Base-by-base conservation (phyloP, 306 rosid species). In the Cajanus cajan region DNA sequence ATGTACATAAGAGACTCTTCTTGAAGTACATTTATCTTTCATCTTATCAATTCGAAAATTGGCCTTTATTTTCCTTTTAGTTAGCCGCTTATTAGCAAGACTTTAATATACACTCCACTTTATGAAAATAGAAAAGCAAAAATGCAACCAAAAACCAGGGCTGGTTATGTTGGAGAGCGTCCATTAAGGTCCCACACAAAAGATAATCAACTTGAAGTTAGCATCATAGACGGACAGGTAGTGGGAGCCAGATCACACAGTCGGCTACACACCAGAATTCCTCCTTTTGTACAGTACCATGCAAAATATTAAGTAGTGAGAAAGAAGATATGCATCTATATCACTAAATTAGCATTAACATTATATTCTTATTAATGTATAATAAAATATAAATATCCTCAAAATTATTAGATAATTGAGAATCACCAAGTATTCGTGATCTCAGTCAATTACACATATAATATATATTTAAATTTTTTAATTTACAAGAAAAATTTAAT, bases 211-310 rank as follows among this genome's bases (percentile, higher is more conserved):
- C 34, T 75, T 18, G 51, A 43, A 73, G 66, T 22, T 83, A 40
- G 62, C 64, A 82, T 76, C 54, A 80, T 63, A 41, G n/a, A 44
- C 10, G 9, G 71, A 75, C 66, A 73, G 71, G 71, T 84, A 68
- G 90, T 86, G 90, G 84, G 80, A 81, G 79, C 86, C 92, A 90
- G 86, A 61, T 83, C 76, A 88, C 74, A 50, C 36, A 83, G 76
- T 72, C 54, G 68, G 68, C 66, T 59, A 3, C 74, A 43, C 71
- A 67, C 78, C 54, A 62, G 34, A 50, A 47, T 12, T 19, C 13
- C 16, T 33, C 66, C 36, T 77, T 77, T 67, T 48, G 19, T 8
- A 63, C 87, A 87, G 88, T 80, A 64, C 82, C 94, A 90, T 87
- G 91, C 94, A 87, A 57, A 82, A 71, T 45, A 85, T 80, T 78